Evolutionary conservation across 2,329 filamentous ascomycete species (phyloP), one percentile per base, ranked within the genome.

Genomic region (Microsporum canis): DNA sequence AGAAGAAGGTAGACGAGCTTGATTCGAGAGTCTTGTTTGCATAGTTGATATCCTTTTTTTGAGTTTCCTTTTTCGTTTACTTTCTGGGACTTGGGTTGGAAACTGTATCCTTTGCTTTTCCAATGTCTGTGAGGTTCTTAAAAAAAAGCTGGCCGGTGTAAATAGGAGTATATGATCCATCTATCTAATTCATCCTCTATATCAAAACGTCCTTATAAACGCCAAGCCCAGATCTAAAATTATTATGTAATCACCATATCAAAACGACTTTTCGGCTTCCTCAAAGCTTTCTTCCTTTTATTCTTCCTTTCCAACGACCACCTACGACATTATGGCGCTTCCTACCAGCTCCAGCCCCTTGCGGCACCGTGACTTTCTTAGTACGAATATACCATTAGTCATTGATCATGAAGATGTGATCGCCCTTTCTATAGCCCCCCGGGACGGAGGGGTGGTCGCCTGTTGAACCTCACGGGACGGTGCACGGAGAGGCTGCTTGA

Each of bases 11-110:
- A 67, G 83, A 88, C 73, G 85, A 84, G 65, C 78, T 96, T 73
- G 91, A 95, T 75, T 87, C 88, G 65, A 84, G 82, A 71, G 81
- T 85, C 67, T 76, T 95, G 61, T 95, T 95, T 78, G 84, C 85
- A 68, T 92, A 80, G 78, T 27, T 27, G 29, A 34, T 47, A 23
- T 51, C 27, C 10, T 8, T 5, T 14, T 31, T 29, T 31, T 51
- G 29, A 53, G 29, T 10, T 61, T 36, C 5, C 27, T 43, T 61
- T 29, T 57, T 57, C 6, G 38, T 49, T 49, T 53, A 31, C 5
- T 53, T 34, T 1, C 27, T 34, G 49, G 49, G 49, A 3, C 29
- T 33, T 53, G 49, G 49, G 49, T 4, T 51, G 31, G 49, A n/a
- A 34, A 33, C n/a, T 33, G 29, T 8, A 33, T 34, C 27, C 17